phyloP scores from a whole-genome alignment of 176 grass and related monocot genomes.

The Zoysia pacifica region DNA sequence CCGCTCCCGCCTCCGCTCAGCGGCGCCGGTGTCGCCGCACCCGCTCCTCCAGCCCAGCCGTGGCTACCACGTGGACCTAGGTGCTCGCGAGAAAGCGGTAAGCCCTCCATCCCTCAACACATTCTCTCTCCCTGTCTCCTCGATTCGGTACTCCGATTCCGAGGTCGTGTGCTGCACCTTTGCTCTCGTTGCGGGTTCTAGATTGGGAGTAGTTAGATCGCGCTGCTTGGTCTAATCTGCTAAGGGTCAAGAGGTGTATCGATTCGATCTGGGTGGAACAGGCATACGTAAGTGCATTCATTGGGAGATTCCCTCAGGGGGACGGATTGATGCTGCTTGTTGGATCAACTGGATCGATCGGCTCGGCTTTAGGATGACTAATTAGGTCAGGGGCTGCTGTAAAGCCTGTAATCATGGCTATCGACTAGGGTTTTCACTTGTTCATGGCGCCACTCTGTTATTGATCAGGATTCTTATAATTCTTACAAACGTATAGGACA shows the following conservation, averaged over 20 bases:
- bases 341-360: background rate
- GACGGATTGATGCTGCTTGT: background rate
- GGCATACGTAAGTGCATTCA: background rate
- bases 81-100: slow-evolving; percentile 79
- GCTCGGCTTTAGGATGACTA: background rate
- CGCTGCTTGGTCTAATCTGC: background rate
- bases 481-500: background rate
- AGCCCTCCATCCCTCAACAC: background rate
- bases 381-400: background rate
- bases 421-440: slow-evolving; percentile 7
- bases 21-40: background rate
- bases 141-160: background rate
- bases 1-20: slow-evolving; percentile 38
- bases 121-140: background rate
- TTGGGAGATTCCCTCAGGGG: background rate
- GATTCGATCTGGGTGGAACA: slow-evolving; percentile 8
- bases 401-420: background rate
- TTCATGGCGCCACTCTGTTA: background rate
- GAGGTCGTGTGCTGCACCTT: background rate
- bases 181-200: background rate
- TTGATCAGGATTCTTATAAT: background rate
- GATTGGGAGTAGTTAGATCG: background rate
- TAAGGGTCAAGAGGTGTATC: background rate
- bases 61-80: slow-evolving; percentile 74
- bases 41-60: slow-evolving; percentile 45